Evolutionary conservation across 306 rosid genomes (phyloP).

Genomic region (Prunus davidiana): DNA sequence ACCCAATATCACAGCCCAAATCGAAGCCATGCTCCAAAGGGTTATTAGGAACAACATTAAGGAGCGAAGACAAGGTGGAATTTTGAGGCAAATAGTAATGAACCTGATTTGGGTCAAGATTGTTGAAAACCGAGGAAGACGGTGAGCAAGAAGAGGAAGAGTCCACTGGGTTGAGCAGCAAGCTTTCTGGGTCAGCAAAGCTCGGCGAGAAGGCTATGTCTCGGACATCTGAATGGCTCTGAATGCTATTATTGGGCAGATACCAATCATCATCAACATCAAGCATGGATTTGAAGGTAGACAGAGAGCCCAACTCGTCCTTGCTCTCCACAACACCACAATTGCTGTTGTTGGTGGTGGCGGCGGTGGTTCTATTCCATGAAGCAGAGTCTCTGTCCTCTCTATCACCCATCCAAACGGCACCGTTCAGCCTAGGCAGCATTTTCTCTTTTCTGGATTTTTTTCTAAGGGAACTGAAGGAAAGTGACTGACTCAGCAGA

Average conservation of each 20-base stretch:
- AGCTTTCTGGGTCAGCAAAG: constrained; percentile 23
- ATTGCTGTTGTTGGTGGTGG: constrained; percentile 7
- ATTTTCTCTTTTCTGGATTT: constrained; percentile 13
- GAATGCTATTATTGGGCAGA: constrained; percentile 34
- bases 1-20: constrained; percentile 45
- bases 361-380: constrained; percentile 45
- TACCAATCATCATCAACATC: constrained; percentile 58
- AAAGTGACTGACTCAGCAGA: background rate
- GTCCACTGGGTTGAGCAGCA: constrained; percentile 46
- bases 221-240: constrained; percentile 30
- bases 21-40: constrained; percentile 58
- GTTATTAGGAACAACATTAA: constrained; percentile 29
- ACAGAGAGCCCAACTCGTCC: constrained; percentile 41
- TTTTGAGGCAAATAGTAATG: constrained; percentile 58
- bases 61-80: constrained; percentile 48
- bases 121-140: constrained; percentile 45
- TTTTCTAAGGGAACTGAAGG: background rate
- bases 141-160: constrained; percentile 66
- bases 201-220: constrained; percentile 39
- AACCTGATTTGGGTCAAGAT: constrained; percentile 57
- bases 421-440: constrained; percentile 44
- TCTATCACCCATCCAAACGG: constrained; percentile 46
- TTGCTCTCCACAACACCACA: constrained; percentile 28
- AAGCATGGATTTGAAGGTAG: constrained; percentile 76
- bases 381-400: constrained; percentile 47